These are phyloP conservation scores for Magnolia changhungtana DNA, from an alignment of 164 flowering plant species.

Conservation along the genomic window DNA sequence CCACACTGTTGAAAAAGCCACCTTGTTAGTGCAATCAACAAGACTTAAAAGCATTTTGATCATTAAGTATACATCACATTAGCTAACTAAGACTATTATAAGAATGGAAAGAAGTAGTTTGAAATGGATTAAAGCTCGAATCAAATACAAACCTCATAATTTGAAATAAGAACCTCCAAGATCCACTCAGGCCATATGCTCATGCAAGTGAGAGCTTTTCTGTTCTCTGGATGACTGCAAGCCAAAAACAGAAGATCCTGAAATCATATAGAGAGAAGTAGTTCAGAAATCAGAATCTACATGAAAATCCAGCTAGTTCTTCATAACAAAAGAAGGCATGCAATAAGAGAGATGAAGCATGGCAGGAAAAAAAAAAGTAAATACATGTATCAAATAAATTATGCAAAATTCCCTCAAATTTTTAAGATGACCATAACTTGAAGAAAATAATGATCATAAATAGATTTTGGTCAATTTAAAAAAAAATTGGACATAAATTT, in stretches of 20 bases:
- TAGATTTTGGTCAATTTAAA: too few species aligned
- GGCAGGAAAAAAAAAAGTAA: too few species aligned
- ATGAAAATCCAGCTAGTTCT: neutral
- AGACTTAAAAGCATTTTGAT: neutral
- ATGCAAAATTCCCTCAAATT: too few species aligned
- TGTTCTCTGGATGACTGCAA: constrained; percentile 96
- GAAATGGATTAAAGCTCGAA: neutral
- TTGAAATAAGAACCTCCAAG: constrained; percentile 87
- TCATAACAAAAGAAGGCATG: too few species aligned
- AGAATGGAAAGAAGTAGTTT: neutral
- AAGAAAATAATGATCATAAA: too few species aligned
- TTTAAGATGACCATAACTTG: too few species aligned
- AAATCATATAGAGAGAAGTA: constrained; percentile 54
- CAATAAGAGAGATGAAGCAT: neutral
- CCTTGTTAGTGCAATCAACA: neutral
- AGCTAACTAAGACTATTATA: neutral
- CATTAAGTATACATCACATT: neutral
- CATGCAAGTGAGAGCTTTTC: constrained; percentile 78
- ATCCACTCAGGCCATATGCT: constrained; percentile 99
- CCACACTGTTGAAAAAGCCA: neutral
- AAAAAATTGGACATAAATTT: too few species aligned
- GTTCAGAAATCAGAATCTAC: constrained; percentile 30
- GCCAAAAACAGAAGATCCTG: constrained; percentile 99
- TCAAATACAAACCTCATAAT: constrained; percentile 65
- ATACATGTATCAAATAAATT: too few species aligned